Evolutionary conservation across 2,329 filamentous ascomycete species (phyloP), one percentile per base, ranked within the genome.

Genomic region (Aspergillus texensis): DNA sequence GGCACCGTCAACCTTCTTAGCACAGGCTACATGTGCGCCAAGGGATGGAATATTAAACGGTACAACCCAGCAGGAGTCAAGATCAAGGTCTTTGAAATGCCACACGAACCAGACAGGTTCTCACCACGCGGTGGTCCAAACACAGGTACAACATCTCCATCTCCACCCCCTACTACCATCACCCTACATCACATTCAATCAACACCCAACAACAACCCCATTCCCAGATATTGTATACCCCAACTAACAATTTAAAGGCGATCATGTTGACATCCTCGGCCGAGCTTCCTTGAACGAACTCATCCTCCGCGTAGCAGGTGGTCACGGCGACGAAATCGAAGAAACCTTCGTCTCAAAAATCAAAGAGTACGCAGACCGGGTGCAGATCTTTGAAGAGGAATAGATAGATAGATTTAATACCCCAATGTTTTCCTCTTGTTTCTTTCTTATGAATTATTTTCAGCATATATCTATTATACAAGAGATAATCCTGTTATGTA

Each of bases 241-340:
- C 54, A 46, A 55, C 39, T 48, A 28, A 48, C 46, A 9, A 52
- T 21, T 10, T 19, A 87, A 85, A 65, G 94, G 93, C 16, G 95
- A 99, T 74, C 95, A 99, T 74, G 95, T 99, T 57, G 95, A 99
- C 75, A 99, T 99, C 63, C 84, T 99, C 3, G 95, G 95, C 1
- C 84, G 95, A 34, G 89, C 93, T 69, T 93, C 88, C 36, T 83
- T 99, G 30, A 99, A 99, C 72, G 95, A 99, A 77, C 81, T 98
- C 57, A 90, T 99, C 55, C 79, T 99, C 63, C 85, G 89, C 58
- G 90, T 99, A 11, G 95, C 93, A 0, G 93, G 93, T 0, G 95
- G 95, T 0, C 89, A 88, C 70, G 95, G 95, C 5, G 86, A 94
- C 63, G 84, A 88, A 32, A 94, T 99, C 67, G 82, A 90, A 56